These are phyloP conservation scores for Euphorbia tirucalli DNA, from an alignment of 345 rosid genomes.

Conservation along the genomic window DNA sequence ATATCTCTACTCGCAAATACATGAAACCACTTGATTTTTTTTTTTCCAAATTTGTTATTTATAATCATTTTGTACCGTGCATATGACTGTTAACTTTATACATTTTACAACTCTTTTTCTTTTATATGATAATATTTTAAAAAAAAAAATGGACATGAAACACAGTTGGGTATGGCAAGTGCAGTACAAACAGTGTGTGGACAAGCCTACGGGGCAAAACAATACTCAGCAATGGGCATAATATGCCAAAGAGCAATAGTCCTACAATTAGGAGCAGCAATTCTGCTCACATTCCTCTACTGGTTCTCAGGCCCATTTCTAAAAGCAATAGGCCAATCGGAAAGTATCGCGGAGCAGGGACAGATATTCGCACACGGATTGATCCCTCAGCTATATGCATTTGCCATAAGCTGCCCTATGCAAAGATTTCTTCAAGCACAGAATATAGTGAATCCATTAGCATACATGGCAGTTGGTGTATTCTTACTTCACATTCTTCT, in stretches of 20 bases:
- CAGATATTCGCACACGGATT: constrained; percentile 68
- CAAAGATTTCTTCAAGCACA: constrained; percentile 95
- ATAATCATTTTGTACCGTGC: too few relatives aligned
- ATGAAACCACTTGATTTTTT: not conserved
- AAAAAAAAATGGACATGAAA: not conserved
- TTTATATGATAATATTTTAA: not conserved
- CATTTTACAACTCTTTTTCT: not conserved
- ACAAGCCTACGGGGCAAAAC: constrained; percentile 85
- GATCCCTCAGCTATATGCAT: constrained; percentile 79
- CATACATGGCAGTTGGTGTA: constrained; percentile 71
- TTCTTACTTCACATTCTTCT: constrained; percentile 65
- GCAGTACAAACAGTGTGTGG: constrained; percentile 97
- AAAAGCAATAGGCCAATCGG: constrained; percentile 57
- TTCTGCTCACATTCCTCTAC: constrained; percentile 63
- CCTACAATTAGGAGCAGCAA: constrained; percentile 67
- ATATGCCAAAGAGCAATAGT: constrained; percentile 90
- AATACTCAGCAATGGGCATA: constrained; percentile 71
- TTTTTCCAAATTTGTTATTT: not conserved
- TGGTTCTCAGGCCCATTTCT: constrained; percentile 65
- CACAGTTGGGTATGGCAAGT: constrained; percentile 90
- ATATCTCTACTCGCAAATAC: too few relatives aligned
- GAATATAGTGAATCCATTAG: constrained; percentile 90
- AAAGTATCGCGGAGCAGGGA: constrained; percentile 59
- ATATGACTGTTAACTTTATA: too few relatives aligned
- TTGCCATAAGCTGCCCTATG: constrained; percentile 78